Evolutionary conservation across 2,329 filamentous ascomycete species (phyloP), one percentile per base, ranked within the genome.

Genomic region (Xylariaceae sp.): DNA sequence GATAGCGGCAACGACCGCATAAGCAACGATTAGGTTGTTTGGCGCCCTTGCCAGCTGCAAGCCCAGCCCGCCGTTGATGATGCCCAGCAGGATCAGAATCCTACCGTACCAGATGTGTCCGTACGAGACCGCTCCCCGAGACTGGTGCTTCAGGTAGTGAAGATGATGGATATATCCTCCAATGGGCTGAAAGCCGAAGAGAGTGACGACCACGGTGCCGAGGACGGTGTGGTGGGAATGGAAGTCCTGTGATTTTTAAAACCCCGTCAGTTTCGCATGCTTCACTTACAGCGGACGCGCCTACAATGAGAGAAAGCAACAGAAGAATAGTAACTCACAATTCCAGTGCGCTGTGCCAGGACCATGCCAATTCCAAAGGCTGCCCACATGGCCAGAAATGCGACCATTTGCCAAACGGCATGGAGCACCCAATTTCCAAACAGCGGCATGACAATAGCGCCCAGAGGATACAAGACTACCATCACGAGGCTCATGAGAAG

Each of bases 21-120:
- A 83, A 0, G 70, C 73, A 33, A 76, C 67, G 36, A 73, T 57
- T 31, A 70, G 69, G 9, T 56, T 52, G 3, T 45, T 58, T 1
- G 59, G 47, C 1, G 68, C 66, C 12, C 50, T 46, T 1, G 73
- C 65, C 12, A 80, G 62, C 47, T 70, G 45, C 18, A 84, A 61
- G 3, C 80, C 80, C 3, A 83, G 58, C 0, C 78, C 80, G 39
- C 79, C 80, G 50, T 83, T 83, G 50, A 83, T 56, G 31, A 82
- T 65, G 17, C 76, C 79, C 3, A 82, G 54, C 13, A 74, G 39
- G 46, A 84, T 73, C 30, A 83, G 57, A 2, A 63, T 50, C 13
- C 79, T 70, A 9, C 80, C 80, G 51, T 71, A 78, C 76, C 76
- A 83, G 48, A 81, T 72, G 53, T 84, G 80, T 1, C 64, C 54